These are phyloP conservation scores for Blastobotrys raffinosifermentans DNA, from an alignment of 1,139 yeast species.

Conservation along the genomic window DNA sequence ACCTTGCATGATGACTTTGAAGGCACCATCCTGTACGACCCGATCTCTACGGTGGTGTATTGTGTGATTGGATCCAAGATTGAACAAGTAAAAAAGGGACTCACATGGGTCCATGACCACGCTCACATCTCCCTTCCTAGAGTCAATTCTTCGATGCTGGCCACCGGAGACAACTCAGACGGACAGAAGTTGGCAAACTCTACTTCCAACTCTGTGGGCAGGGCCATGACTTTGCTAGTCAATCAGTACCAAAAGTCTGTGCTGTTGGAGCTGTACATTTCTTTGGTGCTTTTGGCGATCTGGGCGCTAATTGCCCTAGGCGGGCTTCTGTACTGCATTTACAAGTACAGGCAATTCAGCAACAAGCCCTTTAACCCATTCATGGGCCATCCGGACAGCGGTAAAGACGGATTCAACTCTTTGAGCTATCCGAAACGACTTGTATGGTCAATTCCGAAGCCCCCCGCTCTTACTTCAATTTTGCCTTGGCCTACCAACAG, in stretches of 20 bases:
- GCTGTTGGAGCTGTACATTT: slow-evolving; percentile 21
- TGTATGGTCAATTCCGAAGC: too few species aligned
- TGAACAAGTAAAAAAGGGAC: slow-evolving; percentile 56
- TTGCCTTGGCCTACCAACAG: too few species aligned
- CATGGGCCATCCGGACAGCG: too few species aligned
- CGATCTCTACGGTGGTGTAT: slow-evolving; percentile 58
- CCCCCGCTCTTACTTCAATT: too few species aligned
- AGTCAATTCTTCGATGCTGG: slow-evolving; percentile 25
- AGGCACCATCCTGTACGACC: slow-evolving; percentile 56
- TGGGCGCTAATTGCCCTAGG: slow-evolving; percentile 23
- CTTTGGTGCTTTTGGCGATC: slow-evolving; percentile 16
- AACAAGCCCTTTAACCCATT: too few species aligned
- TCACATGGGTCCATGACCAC: slow-evolving; percentile 71
- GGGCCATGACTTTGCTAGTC: slow-evolving; percentile 14
- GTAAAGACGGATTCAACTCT: too few species aligned
- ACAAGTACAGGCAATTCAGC: neutral
- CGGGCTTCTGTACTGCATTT: slow-evolving; percentile 20
- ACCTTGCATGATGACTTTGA: slow-evolving; percentile 57
- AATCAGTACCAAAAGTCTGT: slow-evolving; percentile 18
- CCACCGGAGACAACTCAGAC: slow-evolving; percentile 3
- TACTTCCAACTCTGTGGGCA: slow-evolving; percentile 2
- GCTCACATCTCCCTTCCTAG: slow-evolving; percentile 57
- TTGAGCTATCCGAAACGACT: too few species aligned
- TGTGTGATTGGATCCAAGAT: slow-evolving; percentile 78
- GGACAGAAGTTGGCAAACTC: slow-evolving; percentile 8